These are phyloP conservation scores for Ophiocordyceps sinensis DNA, from an alignment of 2,329 filamentous ascomycete genomes.

Conservation along the genomic window DNA sequence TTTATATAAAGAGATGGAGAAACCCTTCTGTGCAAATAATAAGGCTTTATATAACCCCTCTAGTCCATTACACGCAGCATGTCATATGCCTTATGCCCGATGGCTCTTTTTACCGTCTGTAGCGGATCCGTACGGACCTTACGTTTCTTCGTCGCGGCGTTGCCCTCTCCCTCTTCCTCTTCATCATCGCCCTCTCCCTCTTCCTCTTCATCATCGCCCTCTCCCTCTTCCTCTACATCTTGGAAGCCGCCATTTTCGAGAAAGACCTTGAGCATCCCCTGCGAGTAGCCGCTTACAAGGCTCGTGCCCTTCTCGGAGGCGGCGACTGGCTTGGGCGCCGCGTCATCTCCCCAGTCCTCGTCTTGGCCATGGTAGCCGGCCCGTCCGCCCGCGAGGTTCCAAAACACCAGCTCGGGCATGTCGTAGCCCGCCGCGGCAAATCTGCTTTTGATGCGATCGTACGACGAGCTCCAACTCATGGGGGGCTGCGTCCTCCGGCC, in stretches of 20 bases:
- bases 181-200: constrained; percentile 11
- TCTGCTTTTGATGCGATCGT: constrained; percentile 30
- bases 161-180: not conserved
- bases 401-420: constrained; percentile 44
- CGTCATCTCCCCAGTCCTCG: constrained; percentile 9
- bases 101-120: constrained; percentile 30
- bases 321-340: constrained; percentile 32
- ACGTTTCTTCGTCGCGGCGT: not conserved
- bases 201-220: too few species aligned
- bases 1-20: too few species aligned
- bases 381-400: constrained; percentile 37
- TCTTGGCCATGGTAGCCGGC: constrained; percentile 11
- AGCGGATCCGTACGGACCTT: constrained; percentile 29
- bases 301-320: constrained; percentile 28
- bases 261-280: constrained; percentile 43
- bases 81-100: constrained; percentile 36
- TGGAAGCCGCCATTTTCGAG: constrained; percentile 33
- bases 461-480: constrained; percentile 27
- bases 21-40: too few species aligned
- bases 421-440: constrained; percentile 38
- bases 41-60: too few species aligned
- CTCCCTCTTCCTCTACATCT: constrained; percentile 21
- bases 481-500: not conserved
- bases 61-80: constrained; percentile 37
- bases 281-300: constrained; percentile 41